Conservation (phyloP, 495 filamentous ascomycete genomes). For the Copromyces sp. region DNA sequence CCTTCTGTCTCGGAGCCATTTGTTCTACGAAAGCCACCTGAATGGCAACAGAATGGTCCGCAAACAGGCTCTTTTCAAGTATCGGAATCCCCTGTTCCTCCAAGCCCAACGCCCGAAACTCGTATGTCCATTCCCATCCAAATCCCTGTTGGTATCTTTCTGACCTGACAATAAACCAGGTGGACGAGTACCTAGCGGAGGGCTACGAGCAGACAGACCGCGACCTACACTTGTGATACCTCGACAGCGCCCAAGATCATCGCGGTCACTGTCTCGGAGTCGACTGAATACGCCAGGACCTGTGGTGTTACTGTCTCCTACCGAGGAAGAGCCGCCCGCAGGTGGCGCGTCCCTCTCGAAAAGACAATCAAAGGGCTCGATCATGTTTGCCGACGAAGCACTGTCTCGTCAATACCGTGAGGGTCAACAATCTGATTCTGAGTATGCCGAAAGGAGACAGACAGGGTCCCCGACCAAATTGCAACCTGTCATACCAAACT, state of each 20-base stretch:
- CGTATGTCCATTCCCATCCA: constrained; percentile 4
- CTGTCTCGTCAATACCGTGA: not conserved
- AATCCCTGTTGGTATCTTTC: not conserved
- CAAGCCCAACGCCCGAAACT: constrained; percentile 22
- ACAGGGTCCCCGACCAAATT: not conserved
- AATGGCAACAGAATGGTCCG: constrained; percentile 3
- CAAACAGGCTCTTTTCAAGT: constrained; percentile 2
- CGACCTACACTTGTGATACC: constrained; percentile 10
- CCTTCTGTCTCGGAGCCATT: constrained; percentile 20
- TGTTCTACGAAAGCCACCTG: constrained; percentile 9
- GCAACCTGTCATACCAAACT: not conserved
- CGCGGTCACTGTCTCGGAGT: constrained; percentile 7
- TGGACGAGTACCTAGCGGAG: constrained; percentile 7
- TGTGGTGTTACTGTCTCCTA: constrained; percentile 21
- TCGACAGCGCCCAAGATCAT: constrained; percentile 15
- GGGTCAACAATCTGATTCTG: not conserved
- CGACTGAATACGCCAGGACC: constrained; percentile 4
- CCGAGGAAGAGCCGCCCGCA: constrained; percentile 18
- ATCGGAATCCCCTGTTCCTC: constrained; percentile 14
- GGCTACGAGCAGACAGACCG: constrained; percentile 1
- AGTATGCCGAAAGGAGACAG: not conserved
- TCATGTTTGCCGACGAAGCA: not conserved
- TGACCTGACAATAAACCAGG: not conserved
- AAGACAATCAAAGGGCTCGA: not conserved
- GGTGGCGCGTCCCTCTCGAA: not conserved